Evolutionary conservation across 2,329 filamentous ascomycete species (phyloP), one percentile per base, ranked within the genome.

Genomic region (Aspergillus terreus): DNA sequence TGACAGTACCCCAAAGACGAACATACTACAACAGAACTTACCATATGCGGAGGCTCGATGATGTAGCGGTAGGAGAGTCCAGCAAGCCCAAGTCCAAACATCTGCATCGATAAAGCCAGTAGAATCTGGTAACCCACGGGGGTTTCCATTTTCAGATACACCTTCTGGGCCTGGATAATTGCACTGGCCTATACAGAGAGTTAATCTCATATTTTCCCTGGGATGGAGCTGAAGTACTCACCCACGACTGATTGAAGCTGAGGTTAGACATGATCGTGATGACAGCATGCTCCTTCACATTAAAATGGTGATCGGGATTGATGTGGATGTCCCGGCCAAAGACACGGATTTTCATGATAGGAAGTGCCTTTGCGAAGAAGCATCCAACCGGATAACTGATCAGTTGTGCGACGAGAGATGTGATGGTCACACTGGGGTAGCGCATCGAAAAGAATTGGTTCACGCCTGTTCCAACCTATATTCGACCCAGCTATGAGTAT

Each of bases 201-300:
- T 74, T 76, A n/a, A 74, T 77, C 1, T 74, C 63, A 43, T 76
- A 74, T 6, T 75, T 69, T 71, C n/a, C 71, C 72, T 49, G 9
- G 67, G 68, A 61, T 77, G 77, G 62, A 78, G 75, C 48, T 76
- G 73, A 52, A 76, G 76, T 36, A 77, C 70, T 2, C 70, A 74
- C 7, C 74, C 69, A 15, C 73, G 74, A 32, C 61, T 72, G 76
- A 0, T 74, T 74, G 52, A 78, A 78, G 4, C 73, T 74, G 15
- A 77, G 73, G 53, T 78, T 79, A 55, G 69, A 72, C 75, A 78
- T 77, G 47, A 78, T 75, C 33, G 74, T 74, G 33, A 76, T 68
- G 11, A 77, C 55, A 1, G 72, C 69, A 50, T 78, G 75, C 45
- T 78, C 75, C 54, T 77, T 77, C 61, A 76, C 71, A 55, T 76